These are phyloP conservation scores for Musa schizocarpa DNA, from an alignment of 176 grass and related monocot species.

Conservation along the genomic window DNA sequence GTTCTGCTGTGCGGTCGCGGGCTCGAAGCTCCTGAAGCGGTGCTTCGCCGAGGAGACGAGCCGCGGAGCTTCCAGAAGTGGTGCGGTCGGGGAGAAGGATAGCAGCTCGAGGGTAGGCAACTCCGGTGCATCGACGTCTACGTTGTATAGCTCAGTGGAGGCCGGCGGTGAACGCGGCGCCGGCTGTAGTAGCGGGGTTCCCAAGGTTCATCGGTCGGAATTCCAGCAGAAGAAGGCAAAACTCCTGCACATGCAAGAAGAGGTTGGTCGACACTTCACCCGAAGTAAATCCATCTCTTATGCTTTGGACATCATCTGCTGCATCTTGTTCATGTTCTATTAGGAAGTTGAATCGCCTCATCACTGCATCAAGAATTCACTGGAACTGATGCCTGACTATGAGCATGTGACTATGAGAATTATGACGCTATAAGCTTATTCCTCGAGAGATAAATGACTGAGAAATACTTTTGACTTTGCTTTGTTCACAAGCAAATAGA, in stretches of 20 bases:
- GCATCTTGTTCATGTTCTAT: too few species aligned
- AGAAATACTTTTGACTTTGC: too few species aligned
- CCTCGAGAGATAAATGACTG: too few species aligned
- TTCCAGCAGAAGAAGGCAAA: constrained; percentile 51
- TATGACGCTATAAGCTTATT: too few species aligned
- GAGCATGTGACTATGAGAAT: too few species aligned
- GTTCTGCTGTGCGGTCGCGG: constrained; percentile 23
- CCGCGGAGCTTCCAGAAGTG: background rate
- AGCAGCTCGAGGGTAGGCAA: background rate
- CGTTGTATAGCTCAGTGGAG: constrained; percentile 4
- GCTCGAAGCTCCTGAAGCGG: background rate
- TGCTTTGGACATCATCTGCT: too few species aligned
- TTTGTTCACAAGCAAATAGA: too few species aligned
- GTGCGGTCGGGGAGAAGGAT: background rate
- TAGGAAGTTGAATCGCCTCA: too few species aligned
- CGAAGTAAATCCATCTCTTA: too few species aligned
- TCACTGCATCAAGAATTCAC: too few species aligned
- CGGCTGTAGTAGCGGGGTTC: background rate
- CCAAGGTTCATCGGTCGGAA: constrained; percentile 17
- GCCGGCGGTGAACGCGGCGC: background rate
- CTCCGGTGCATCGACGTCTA: background rate
- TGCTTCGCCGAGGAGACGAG: constrained; percentile 2
- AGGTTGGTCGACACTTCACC: constrained; percentile 21
- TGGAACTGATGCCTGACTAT: too few species aligned
- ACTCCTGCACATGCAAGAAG: constrained; percentile 45